Evolutionary conservation across 2,329 filamentous ascomycete species (phyloP).

Genomic region (Colletotrichum sp.): DNA sequence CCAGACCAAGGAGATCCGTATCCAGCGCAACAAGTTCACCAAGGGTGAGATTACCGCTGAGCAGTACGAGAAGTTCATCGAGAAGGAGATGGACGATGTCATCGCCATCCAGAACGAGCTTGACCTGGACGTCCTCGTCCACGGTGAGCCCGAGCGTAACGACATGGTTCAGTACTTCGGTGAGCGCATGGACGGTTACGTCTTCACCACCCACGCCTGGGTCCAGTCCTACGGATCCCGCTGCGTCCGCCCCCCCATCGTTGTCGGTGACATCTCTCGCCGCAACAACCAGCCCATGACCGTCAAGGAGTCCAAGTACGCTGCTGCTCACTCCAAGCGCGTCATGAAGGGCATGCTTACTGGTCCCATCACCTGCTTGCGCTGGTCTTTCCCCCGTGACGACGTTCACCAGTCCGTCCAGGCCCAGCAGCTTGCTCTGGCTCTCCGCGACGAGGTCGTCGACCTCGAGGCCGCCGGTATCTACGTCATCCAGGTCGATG

Average conservation of each 20-base stretch:
- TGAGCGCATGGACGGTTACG: conserved; percentile 94
- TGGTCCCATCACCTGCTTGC: conserved; percentile 96
- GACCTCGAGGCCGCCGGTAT: conserved; percentile 97
- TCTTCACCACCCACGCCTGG: conserved; percentile 99
- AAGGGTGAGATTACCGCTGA: conserved; percentile 94
- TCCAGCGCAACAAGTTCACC: conserved; percentile 97
- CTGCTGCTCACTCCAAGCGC: conserved; percentile 94
- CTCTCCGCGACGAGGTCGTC: conserved; percentile 96
- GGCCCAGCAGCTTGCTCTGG: conserved; percentile 97
- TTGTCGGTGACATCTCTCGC: conserved; percentile 97
- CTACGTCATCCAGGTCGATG: conserved; percentile 98
- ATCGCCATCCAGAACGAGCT: conserved; percentile 99
- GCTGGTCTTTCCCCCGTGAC: conserved; percentile 99
- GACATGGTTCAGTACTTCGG: conserved; percentile 99
- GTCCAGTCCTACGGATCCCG: conserved; percentile 98
- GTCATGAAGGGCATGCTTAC: conserved; percentile 99
- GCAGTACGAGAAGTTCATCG: conserved; percentile 98
- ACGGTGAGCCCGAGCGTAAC: conserved; percentile 99
- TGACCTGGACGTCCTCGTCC: conserved; percentile 93
- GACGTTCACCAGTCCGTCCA: conserved; percentile 99
- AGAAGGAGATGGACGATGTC: conserved; percentile 96
- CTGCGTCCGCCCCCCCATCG: conserved; percentile 97
- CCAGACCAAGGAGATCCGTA: conserved; percentile 98
- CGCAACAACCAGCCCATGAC: conserved; percentile 85
- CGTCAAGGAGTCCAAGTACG: conserved; percentile 99